Evolutionary conservation across 2,329 filamentous ascomycete species (phyloP), one percentile per base, ranked within the genome.

Genomic region (Ophiostoma angusticollis): DNA sequence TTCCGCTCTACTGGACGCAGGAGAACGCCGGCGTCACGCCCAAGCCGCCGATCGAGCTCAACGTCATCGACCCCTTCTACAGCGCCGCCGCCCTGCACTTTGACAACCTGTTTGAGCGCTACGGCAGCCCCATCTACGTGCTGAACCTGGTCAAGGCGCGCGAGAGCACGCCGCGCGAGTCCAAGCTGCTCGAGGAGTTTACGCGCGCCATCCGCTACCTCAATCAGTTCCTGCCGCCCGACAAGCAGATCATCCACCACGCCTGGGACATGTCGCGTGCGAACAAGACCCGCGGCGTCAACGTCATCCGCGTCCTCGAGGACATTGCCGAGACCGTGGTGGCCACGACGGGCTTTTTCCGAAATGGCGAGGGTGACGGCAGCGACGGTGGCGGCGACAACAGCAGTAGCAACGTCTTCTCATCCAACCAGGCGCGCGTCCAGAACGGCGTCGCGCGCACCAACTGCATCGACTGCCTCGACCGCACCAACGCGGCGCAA

Each of bases 211-310:
- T 96, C 46, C 73, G 78, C 30, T 98, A 98, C 51, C 75, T 98
- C 34, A 98, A 96, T 49, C 89, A 96, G 54, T 94, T 93, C 42
- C 65, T 98, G 2, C 89, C 91, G 0, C 61, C 69, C 2, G 79
- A 78, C 40, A 84, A 87, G 53, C 85, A 84, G 54, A 93, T 98
- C 37, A 75, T 89, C 9, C 89, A 98, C 57, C 85, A 91, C 51
- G 86, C 89, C 3, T 98, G 91, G 77, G 91, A 98, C 55, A 98
- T 98, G 91, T 94, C 87, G 45, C 74, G 91, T 42, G 89, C 91
- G 5, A 85, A 89, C 14, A 98, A 98, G 60, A 77, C 80, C 50
- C 79, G 84, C 25, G 87, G 91, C 41, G 83, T 93, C 52, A 87
- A 98, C 61, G 91, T 98, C 3, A 96, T 98, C 49, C 80, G 80